Percentiles rank a stretch among this genome's conserved stretches.
Evolutionary conservation across 129 eudicot species (phyloP).

Genomic region (Tagetes patula): DNA sequence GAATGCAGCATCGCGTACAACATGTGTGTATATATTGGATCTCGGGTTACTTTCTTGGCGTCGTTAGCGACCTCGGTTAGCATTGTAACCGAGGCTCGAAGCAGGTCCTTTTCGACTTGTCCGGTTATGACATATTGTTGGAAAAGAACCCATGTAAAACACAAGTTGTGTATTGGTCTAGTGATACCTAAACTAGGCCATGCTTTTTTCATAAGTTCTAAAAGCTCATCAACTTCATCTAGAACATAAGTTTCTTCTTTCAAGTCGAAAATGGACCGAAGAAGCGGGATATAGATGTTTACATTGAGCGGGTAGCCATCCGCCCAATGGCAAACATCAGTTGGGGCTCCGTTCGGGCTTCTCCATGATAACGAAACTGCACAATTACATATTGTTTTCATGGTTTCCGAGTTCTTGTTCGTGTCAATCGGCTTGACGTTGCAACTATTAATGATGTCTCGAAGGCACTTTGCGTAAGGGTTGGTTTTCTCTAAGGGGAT

Average conservation of each 20-base stretch:
- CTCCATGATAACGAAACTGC: constrained; percentile 81
- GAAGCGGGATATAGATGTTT: constrained; percentile 59
- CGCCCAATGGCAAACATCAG: constrained; percentile 87
- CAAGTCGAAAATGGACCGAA: constrained; percentile 58
- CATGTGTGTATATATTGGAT: constrained; percentile 53
- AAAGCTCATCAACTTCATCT: constrained; percentile 85
- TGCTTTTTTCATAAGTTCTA: constrained; percentile 89
- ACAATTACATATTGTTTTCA: constrained; percentile 55
- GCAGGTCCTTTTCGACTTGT: constrained; percentile 65
- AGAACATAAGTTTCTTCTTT: constrained; percentile 76
- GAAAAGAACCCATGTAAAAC: constrained; percentile 85
- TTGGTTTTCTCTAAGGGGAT: constrained; percentile 54
- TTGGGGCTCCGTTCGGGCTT: constrained; percentile 46
- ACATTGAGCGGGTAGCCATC: constrained; percentile 81
- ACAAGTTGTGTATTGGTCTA: constrained; percentile 64
- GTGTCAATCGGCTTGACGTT: constrained; percentile 63
- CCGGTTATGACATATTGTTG: constrained; percentile 61
- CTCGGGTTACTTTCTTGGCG: constrained; percentile 64
- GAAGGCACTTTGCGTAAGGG: constrained; percentile 40
- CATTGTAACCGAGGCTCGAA: constrained; percentile 68
- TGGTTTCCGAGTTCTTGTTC: constrained; percentile 59
- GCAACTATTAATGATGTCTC: constrained; percentile 44
- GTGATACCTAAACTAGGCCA: constrained; percentile 76
- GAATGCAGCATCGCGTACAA: constrained; percentile 48
- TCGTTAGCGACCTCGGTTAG: constrained; percentile 78